Base-by-base conservation (phyloP, 225 moss, liverwort and hornwort genomes). In the Bryum argenteum region DNA sequence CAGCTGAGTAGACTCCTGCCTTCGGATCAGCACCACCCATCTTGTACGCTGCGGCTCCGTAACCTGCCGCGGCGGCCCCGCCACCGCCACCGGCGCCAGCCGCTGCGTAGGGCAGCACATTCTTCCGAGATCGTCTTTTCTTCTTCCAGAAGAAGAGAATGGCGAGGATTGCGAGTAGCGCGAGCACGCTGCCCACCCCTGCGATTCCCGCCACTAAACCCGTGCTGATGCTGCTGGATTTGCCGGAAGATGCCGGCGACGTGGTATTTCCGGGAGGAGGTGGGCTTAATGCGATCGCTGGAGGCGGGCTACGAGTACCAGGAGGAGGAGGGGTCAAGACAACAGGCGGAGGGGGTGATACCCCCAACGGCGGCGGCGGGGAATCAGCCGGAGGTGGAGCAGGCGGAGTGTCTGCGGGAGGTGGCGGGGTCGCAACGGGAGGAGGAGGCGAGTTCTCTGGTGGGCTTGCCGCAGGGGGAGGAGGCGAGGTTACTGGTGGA, bases 1-100 rank as follows among this genome's bases (percentile, higher is more conserved):
- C 88, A 65, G 77, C 64, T 33, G 79, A 8, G 28, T 73, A 71
- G 77, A 80, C 40, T 61, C 82, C 55, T 76, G 77, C 33, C 7
- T 33, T 33, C 0, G 38, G 63, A 63, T 71, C 75, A 42, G 19
- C 44, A 38, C 77, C 59, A 39, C 77, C 80, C 28, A 42, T 10
- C 69, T 83, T 72, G 53, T 80, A 71, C 8, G 83, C 48, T 17
- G 70, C 57, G 52, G 52, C 79, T 68, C 75, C 76, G 44, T 75
- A 75, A 6, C 66, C 66, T 39, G 22, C 9, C 20, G 61, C 65
- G 19, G 33, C 75, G 28, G 67, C 70, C 9, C 70, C 65, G 1
- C 56, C 67, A 1, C 82, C 78, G 1, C 44, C 75, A 5, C 74
- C 77, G 8, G 68, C 81, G 8, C 77, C 71, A 28, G 17, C 47